Evolutionary conservation across 2,329 filamentous ascomycete species (phyloP), one percentile per base, ranked within the genome.

Genomic region (Penicillium sp.): DNA sequence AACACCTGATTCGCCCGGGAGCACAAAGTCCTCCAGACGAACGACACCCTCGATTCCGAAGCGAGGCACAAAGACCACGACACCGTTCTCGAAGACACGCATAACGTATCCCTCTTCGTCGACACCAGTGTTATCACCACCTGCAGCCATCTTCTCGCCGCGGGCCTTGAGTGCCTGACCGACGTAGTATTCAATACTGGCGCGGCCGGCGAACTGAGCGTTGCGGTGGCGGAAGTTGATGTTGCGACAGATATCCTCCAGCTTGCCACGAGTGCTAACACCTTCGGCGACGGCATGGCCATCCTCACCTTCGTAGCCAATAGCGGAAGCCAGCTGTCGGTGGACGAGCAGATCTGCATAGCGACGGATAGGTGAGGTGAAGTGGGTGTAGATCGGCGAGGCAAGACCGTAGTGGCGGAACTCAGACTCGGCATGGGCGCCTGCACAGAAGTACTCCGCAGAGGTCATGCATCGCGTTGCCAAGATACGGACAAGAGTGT

Each of bases 401-500:
- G 95, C 95, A 31, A 99, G 85, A 61, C 94, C 94, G 73, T 99
- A 99, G 76, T 99, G 95, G 46, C 90, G 85, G 81, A 96, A 99
- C 69, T 97, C 94, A 0, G 90, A 88, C 70, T 94, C 92, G 0
- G 92, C 85, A 70, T 96, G 91, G 6, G 91, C 92, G 54, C 94
- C 94, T 0, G 92, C 89, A 75, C 89, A 94, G 75, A 99, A 99
- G 76, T 99, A 99, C 74, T 99, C 94, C 56, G 94, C 94, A 48
- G 90, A 94, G 80, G 96, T 96, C 94, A 99, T 99, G 81, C 94
- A 99, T 20, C 94, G 87, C 8, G 94, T 99, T 9, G 94, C 94
- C 78, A 99, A 89, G 74, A 99, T 96, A 69, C 94, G 90, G 62
- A 99, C 87, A 22, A 99, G 84, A 2, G 92, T 99, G 80, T 99